Percentiles rank a stretch among this genome's conserved stretches.
phyloP scores from a whole-genome alignment of 129 eudicot species.

The Pittosporum tobira region DNA sequence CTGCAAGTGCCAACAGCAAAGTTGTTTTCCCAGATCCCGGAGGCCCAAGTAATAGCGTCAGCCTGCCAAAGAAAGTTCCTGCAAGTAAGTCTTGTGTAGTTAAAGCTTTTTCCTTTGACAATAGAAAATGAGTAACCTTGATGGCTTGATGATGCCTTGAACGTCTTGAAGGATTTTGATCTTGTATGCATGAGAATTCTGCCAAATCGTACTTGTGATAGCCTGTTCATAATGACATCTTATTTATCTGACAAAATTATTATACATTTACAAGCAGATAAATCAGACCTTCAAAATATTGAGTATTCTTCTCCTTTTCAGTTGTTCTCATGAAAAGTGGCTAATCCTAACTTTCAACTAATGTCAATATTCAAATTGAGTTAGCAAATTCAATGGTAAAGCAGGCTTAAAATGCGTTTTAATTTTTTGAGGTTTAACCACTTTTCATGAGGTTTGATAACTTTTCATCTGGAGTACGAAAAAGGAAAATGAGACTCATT shows the following conservation, averaged over 20 bases:
- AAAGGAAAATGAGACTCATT: too few relatives aligned
- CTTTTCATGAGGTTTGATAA: too few relatives aligned
- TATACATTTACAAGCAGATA: too few relatives aligned
- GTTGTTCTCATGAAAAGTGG: background rate
- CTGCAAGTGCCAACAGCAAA: constrained; percentile 21
- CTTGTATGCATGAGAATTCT: constrained; percentile 4
- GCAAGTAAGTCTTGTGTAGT: background rate
- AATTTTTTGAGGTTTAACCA: too few relatives aligned
- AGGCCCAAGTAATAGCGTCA: constrained; percentile 21
- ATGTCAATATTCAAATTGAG: too few relatives aligned
- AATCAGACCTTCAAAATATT: too few relatives aligned
- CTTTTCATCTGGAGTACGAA: too few relatives aligned
- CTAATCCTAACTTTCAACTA: too few relatives aligned
- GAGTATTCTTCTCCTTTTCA: too few relatives aligned
- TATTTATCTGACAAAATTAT: background rate
- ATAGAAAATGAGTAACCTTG: constrained; percentile 1
- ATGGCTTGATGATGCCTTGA: constrained; percentile 16
- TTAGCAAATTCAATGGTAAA: too few relatives aligned
- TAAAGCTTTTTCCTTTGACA: background rate
- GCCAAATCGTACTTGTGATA: background rate
- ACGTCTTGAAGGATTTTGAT: constrained; percentile 4
- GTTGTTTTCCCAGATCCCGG: constrained; percentile 22
- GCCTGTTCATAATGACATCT: background rate
- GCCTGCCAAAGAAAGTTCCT: constrained; percentile 2
- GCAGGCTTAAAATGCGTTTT: too few relatives aligned